These are phyloP conservation scores for Amoebophrya sp. DNA, from an alignment of 169 alveolate genomes.

Conservation along the genomic window DNA sequence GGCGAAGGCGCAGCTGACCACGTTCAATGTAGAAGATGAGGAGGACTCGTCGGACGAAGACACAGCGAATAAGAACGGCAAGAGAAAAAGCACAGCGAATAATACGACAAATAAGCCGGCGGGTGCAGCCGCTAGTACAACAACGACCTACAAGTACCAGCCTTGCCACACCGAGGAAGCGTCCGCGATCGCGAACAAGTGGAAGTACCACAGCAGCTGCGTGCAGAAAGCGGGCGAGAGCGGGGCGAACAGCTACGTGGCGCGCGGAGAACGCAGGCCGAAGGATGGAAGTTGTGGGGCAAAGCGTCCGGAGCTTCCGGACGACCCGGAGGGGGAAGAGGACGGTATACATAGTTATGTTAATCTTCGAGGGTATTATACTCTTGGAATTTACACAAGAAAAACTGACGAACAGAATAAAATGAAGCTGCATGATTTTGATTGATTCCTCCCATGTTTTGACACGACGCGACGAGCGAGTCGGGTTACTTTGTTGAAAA, in stretches of 20 bases:
- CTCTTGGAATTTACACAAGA: too few species aligned
- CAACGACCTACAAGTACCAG: neutral
- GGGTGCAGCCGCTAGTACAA: too few species aligned
- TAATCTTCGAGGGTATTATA: too few species aligned
- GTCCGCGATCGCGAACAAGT: neutral
- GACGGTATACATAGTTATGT: neutral
- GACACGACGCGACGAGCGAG: too few species aligned
- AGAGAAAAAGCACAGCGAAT: neutral
- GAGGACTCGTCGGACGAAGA: neutral
- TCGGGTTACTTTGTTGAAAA: too few species aligned
- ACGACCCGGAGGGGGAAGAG: neutral
- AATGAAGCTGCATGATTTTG: too few species aligned
- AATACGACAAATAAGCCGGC: too few species aligned
- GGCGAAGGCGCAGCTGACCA: neutral
- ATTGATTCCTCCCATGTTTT: too few species aligned
- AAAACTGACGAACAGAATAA: too few species aligned
- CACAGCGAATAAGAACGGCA: neutral
- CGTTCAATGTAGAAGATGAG: neutral
- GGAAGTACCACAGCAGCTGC: neutral
- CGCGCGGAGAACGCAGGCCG: neutral
- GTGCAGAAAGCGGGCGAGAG: neutral
- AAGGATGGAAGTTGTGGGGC: neutral
- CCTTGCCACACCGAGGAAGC: neutral
- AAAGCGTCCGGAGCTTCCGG: neutral
- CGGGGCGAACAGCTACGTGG: neutral